Percentiles rank a stretch among this genome's conserved stretches.
Evolutionary conservation across 352 stramenopile genomes (phyloP).

Genomic region (Peronospora belbahrii): DNA sequence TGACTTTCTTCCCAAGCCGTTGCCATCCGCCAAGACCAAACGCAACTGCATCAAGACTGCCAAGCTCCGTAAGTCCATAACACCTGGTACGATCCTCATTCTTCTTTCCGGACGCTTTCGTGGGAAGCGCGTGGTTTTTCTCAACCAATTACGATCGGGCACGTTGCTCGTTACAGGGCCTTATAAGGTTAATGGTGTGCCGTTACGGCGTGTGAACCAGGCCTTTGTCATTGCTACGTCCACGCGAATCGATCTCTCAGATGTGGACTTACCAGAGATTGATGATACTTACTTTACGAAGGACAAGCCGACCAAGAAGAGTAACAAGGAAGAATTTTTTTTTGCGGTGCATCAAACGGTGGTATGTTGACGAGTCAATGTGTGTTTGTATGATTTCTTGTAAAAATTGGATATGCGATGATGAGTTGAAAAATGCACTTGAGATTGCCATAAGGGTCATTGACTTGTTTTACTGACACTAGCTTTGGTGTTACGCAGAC

Average conservation of each 20-base stretch:
- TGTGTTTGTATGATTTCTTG: conserved; percentile 6
- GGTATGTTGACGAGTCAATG: conserved; percentile 26
- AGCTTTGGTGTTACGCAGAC: conserved; percentile 20
- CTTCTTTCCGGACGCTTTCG: conserved; percentile 94
- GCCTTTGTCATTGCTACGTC: conserved; percentile 98
- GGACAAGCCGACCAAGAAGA: conserved; percentile 54
- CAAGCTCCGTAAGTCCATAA: conserved; percentile 93
- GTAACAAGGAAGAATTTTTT: conserved; percentile 86
- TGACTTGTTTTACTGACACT: conserved; percentile 15
- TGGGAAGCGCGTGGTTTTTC: conserved; percentile 97
- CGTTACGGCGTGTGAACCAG: conserved; percentile 97
- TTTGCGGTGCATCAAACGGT: conserved; percentile 56
- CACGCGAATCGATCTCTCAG: conserved; percentile 93
- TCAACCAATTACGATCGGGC: conserved; percentile 95
- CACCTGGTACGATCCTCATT: conserved; percentile 95
- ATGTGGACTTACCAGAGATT: conserved; percentile 86
- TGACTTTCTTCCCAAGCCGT: conserved; percentile 54
- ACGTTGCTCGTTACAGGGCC: conserved; percentile 96
- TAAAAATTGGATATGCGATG: conserved; percentile 7
- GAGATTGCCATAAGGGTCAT: conserved; percentile 58
- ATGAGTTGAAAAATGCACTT: conserved; percentile 42
- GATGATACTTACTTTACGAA: conserved; percentile 93
- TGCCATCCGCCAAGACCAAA: conserved; percentile 56
- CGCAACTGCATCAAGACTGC: conserved; percentile 82
- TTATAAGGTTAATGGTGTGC: conserved; percentile 98